Evolutionary conservation across 2,329 filamentous ascomycete species (phyloP).

Genomic region (Hymenoscyphus repandus): DNA sequence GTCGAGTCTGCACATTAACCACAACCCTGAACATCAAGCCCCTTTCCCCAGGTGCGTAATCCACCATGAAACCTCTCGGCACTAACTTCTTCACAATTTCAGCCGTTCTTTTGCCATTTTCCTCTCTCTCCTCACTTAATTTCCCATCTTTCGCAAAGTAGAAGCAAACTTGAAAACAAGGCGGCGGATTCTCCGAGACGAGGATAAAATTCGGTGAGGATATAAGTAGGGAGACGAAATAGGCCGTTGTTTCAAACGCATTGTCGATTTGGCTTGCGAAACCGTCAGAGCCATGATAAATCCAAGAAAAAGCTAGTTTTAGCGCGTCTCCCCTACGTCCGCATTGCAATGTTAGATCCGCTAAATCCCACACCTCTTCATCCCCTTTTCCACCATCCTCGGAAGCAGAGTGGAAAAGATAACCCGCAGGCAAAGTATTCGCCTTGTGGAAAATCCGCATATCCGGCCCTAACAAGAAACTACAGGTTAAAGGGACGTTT

Average conservation of each 20-base stretch:
- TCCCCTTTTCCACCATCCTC: conserved; percentile 45
- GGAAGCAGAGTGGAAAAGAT: conserved; percentile 65
- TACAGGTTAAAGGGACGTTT: conserved; percentile 83
- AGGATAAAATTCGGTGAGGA: conserved; percentile 58
- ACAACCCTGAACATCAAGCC: conserved; percentile 67
- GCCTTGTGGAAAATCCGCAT: conserved; percentile 71
- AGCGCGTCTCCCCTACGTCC: conserved; percentile 79
- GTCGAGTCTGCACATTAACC: conserved; percentile 56
- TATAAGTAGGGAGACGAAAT: conserved; percentile 56
- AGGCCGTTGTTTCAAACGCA: conserved; percentile 66
- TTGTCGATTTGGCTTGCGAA: conserved; percentile 65
- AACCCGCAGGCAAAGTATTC: conserved; percentile 82
- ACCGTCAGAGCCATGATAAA: conserved; percentile 76
- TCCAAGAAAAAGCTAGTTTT: conserved; percentile 84
- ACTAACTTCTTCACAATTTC: conserved; percentile 50
- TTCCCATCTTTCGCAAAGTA: conserved; percentile 65
- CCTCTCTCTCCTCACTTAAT: conserved; percentile 34
- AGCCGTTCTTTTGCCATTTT: conserved; percentile 51
- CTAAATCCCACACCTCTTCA: conserved; percentile 75
- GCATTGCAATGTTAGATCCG: conserved; percentile 89
- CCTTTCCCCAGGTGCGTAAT: conserved; percentile 43
- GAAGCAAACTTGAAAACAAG: conserved; percentile 93
- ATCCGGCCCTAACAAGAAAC: conserved; percentile 77
- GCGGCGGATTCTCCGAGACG: conserved; percentile 70
- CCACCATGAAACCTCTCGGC: conserved; percentile 61